phyloP scores from a whole-genome alignment of 495 filamentous ascomycete species.

The Haplographium delicatum region DNA sequence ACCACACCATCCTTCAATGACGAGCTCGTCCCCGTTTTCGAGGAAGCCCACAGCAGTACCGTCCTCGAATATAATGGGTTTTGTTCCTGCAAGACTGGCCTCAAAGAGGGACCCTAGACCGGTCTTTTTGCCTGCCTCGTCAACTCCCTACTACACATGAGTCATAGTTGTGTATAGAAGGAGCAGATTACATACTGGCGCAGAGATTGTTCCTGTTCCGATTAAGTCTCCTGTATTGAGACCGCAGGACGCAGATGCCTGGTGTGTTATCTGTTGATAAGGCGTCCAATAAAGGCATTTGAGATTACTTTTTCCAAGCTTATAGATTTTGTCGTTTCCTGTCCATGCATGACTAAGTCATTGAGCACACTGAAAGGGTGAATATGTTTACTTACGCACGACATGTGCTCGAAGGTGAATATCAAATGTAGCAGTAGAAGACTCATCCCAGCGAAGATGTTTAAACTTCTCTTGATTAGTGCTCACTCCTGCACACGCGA shows the following conservation, averaged over 20 bases:
- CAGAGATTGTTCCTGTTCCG: slow-evolving; percentile 56
- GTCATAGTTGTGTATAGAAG: no score
- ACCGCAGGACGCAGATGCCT: slow-evolving; percentile 58
- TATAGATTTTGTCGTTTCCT: background rate
- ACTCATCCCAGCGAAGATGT: background rate
- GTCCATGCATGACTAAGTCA: no score
- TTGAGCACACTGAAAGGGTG: no score
- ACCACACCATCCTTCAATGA: background rate
- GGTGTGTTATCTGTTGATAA: slow-evolving; percentile 64
- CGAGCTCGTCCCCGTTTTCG: background rate
- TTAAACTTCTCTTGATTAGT: background rate
- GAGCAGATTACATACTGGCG: background rate
- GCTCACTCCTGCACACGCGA: slow-evolving; percentile 16
- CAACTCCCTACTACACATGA: no score
- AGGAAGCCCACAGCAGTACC: background rate
- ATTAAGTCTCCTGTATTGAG: slow-evolving; percentile 58
- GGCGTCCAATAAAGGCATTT: slow-evolving; percentile 49
- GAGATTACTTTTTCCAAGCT: background rate
- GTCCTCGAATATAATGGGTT: background rate
- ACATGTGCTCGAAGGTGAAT: background rate
- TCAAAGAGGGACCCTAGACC: background rate
- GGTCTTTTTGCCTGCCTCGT: no score
- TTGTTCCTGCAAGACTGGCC: background rate
- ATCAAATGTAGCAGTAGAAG: background rate
- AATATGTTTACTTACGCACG: no score